Evolutionary conservation across 148 eudicot genomes (phyloP), one percentile per base, ranked within the genome.

Genomic region (Vaccinium corymbosum): DNA sequence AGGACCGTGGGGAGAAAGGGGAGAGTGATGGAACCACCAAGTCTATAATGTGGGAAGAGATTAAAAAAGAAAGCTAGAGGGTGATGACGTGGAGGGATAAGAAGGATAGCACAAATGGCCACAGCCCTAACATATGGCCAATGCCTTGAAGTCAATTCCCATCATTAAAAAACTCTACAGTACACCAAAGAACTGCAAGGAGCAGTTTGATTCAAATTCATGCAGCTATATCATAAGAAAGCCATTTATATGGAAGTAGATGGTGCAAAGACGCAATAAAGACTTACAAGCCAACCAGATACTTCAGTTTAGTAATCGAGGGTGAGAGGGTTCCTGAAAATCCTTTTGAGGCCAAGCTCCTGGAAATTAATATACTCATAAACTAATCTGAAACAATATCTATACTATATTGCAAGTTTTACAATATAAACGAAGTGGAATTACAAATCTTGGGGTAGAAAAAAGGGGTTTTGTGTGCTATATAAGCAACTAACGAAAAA

Each of bases 241-340:
- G 75, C 70, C 25, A 62, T n/a, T 62, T 7, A 62, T 68, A 4
- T 73, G 79, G 15, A 53, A 80, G 72, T 17, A 80, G 16, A 80
- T 22, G 6, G 15, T 20, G n/a, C 12, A 19, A 59, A 13, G 10
- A n/a, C 1, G 51, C 25, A 80, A 35, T 80, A 13, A 19, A 68
- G 66, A 88, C 98, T 92, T 97, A 97, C 98, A 97, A 85, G 90
- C 88, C 89, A 83, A 84, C 90, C 85, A 97, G 85, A 87, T 86
- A 93, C 91, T 93, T 91, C 73, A 97, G 86, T 87, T 92, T 92
- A 71, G 93, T 84, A 66, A 94, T 93, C 12, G 95, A 84, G 71
- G 95, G 93, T 29, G 98, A 92, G 59, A 97, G 87, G 72, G 91
- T 92, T 86, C 99, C 99, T 20, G 95, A 89, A 87, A 97, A 93